Evolutionary conservation across 1,139 yeast species (phyloP).

Genomic region (Blastobotrys raffinosifermentans): DNA sequence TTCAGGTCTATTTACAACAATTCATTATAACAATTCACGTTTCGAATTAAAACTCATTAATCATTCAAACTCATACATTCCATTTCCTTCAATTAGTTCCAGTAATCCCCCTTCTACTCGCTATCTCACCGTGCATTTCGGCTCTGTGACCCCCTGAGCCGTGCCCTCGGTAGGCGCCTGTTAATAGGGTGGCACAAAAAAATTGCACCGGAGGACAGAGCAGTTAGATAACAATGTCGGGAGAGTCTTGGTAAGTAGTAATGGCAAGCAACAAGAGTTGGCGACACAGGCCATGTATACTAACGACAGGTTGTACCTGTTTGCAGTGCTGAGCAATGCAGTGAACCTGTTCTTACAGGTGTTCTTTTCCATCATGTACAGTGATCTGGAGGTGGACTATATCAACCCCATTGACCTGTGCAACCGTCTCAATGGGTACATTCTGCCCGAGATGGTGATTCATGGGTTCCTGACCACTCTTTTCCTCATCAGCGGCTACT

Average conservation of each 20-base stretch:
- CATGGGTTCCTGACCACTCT: conserved; percentile 69
- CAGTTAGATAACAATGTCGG: too few species aligned
- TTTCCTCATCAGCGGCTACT: conserved; percentile 82
- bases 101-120: too few species aligned
- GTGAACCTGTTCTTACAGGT: conserved; percentile 85
- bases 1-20: too few species aligned
- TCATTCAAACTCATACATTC: too few species aligned
- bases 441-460: conserved; percentile 83
- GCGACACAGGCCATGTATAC: neutral
- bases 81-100: too few species aligned
- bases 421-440: conserved; percentile 76
- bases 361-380: conserved; percentile 86
- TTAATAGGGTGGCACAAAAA: neutral
- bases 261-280: neutral
- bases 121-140: too few species aligned
- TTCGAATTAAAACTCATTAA: too few species aligned
- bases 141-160: too few species aligned
- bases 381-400: conserved; percentile 81
- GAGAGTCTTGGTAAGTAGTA: conserved; percentile 33
- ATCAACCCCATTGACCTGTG: conserved; percentile 96
- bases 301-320: conserved; percentile 25
- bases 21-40: too few species aligned
- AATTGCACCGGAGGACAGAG: too few species aligned
- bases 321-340: conserved; percentile 83
- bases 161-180: too few species aligned